Base-by-base conservation (phyloP, 257 asterid species). In the Plantago ovata region DNA sequence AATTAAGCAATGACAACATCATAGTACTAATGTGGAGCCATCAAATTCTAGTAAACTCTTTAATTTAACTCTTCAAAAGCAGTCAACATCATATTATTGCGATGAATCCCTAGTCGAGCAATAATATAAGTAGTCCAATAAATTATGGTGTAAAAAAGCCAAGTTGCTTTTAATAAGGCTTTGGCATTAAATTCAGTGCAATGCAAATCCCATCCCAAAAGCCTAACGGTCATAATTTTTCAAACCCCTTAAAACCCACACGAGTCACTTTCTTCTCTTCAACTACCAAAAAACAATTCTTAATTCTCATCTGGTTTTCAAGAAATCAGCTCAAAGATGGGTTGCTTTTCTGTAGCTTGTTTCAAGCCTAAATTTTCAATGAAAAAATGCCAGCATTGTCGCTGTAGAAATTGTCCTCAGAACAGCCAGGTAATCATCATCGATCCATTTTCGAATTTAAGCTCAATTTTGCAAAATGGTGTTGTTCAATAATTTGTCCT, bases 201-300 rank as follows among this genome's bases (percentile, higher is more conserved):
- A 28, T 50, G 56, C 56, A 28, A 28, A 28, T 28, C 36, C 3
- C 33, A 60, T 13, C 40, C 62, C 70, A 41, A 63, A 58, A 55
- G 22, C 44, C 58, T 42, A 75, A 79, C 85, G 85, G 85, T 76
- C 75, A 73, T 56, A 50, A 64, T 61, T 67, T 61, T 71, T 64
- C 53, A 60, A 64, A 64, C 61, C 41, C 22, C 33, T 55, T 28
- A 18, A 63, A 23, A 13, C 9, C 22, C 21, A 58, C 38, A n/a
- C n/a, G n/a, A n/a, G n/a, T n/a, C n/a, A n/a, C n/a, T n/a, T n/a
- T n/a, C n/a, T n/a, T n/a, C n/a, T n/a, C n/a, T n/a, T n/a, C n/a
- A n/a, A n/a, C n/a, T n/a, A n/a, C n/a, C n/a, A 28, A 28, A 28
- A 28, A 28, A 28, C 36, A 3, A 28, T 28, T 28, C 2, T 28